Evolutionary conservation across 1,139 yeast species (phyloP).

Genomic region (Debaryomycetaceae sp.): DNA sequence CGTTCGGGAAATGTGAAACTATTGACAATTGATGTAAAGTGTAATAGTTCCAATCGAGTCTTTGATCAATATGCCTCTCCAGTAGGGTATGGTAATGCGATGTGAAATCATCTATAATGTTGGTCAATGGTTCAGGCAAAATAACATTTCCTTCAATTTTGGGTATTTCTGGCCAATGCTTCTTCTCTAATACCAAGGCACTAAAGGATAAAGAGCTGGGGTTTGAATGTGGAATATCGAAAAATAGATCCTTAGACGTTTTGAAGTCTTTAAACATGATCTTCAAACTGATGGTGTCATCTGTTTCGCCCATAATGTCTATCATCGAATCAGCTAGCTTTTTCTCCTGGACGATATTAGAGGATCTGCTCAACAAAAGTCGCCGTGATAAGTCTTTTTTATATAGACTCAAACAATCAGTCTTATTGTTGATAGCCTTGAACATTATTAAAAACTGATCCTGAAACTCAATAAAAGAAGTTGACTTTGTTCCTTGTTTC

Average conservation of each 20-base stretch:
- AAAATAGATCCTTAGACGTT: constrained; percentile 16
- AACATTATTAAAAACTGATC: constrained; percentile 23
- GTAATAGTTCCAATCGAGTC: constrained; percentile 29
- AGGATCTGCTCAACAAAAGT: constrained; percentile 24
- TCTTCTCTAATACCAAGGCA: constrained; percentile 32
- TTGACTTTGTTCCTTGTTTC: constrained; percentile 5
- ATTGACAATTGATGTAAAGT: constrained; percentile 34
- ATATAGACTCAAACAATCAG: constrained; percentile 28
- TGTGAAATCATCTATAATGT: constrained; percentile 14
- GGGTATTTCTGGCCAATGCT: constrained; percentile 44
- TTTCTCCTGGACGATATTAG: constrained; percentile 21
- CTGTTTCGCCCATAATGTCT: constrained; percentile 31
- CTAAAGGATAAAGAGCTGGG: constrained; percentile 20
- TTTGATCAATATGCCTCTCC: constrained; percentile 18
- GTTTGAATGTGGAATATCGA: constrained; percentile 8
- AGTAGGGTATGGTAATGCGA: constrained; percentile 14
- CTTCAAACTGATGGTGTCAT: constrained; percentile 24
- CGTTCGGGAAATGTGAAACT: constrained; percentile 23
- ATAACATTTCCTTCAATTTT: constrained; percentile 17
- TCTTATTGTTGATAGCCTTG: constrained; percentile 34
- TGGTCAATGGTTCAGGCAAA: constrained; percentile 14
- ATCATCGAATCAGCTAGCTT: constrained; percentile 23
- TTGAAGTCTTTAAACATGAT: constrained; percentile 35
- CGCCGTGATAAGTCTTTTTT: constrained; percentile 38
- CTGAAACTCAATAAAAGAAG: constrained; percentile 17